Evolutionary conservation across 148 eudicot species (phyloP).

Genomic region (Nepenthes gracilis): DNA sequence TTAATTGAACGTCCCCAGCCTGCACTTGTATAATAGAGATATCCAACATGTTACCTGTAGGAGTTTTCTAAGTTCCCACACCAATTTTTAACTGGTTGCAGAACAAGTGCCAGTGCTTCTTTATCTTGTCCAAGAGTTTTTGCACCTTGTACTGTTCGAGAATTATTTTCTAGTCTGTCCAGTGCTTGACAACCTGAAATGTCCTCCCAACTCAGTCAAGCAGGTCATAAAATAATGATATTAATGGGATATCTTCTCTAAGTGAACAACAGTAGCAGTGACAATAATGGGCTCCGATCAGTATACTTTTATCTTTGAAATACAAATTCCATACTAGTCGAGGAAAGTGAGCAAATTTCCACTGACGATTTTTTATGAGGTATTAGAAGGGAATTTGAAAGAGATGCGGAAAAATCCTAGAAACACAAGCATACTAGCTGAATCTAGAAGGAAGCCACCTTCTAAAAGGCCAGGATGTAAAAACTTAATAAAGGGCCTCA

Average conservation of each 20-base stretch:
- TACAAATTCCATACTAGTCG: too few relatives aligned
- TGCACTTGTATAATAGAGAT: neutral
- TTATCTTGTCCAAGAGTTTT: conserved; percentile 76
- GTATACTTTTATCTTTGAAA: too few relatives aligned
- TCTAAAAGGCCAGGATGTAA: too few relatives aligned
- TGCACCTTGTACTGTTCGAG: conserved; percentile 81
- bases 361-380: too few relatives aligned
- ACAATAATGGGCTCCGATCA: too few relatives aligned
- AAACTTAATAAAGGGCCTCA: too few relatives aligned
- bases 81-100: conserved; percentile 56
- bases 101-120: conserved; percentile 52
- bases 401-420: too few relatives aligned
- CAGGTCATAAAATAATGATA: neutral
- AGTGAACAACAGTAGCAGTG: neutral
- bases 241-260: neutral
- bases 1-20: neutral
- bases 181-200: conserved; percentile 63
- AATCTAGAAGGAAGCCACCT: too few relatives aligned
- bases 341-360: too few relatives aligned
- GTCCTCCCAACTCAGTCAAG: neutral
- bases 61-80: conserved; percentile 29
- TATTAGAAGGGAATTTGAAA: too few relatives aligned
- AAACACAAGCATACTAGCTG: too few relatives aligned
- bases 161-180: conserved; percentile 71
- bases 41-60: conserved; percentile 34